These are phyloP conservation scores for Paramecium pentaurelia DNA, from an alignment of 73 alveolate genomes.

Conservation along the genomic window DNA sequence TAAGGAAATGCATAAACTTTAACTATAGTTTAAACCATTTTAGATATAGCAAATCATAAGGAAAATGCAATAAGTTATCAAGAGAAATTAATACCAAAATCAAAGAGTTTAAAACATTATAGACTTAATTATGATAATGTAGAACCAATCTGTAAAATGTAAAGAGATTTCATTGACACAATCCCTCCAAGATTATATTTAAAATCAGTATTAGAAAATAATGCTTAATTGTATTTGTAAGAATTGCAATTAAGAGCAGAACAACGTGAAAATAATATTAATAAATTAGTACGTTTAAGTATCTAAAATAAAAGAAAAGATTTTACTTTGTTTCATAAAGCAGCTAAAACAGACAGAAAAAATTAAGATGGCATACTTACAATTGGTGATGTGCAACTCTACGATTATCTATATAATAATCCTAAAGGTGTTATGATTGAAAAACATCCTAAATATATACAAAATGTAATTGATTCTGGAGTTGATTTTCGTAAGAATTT, in stretches of 20 bases:
- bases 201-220: not conserved
- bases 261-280: not conserved
- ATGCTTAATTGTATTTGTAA: not conserved
- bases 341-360: not conserved
- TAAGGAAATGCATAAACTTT: not conserved
- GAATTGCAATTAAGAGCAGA: not conserved
- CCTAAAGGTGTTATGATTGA: not conserved
- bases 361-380: not conserved
- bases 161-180: not conserved
- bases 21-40: not conserved
- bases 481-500: not conserved
- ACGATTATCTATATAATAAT: not conserved
- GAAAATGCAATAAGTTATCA: not conserved
- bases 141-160: not conserved
- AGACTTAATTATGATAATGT: not conserved
- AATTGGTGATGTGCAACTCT: not conserved
- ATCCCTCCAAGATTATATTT: not conserved
- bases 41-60: not conserved
- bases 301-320: not conserved
- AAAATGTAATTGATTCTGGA: not conserved
- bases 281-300: not conserved
- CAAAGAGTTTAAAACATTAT: not conserved
- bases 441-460: not conserved
- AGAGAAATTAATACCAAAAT: not conserved
- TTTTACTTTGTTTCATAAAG: not conserved